phyloP scores from a whole-genome alignment of 345 rosid species.

The Brassica carinata region DNA sequence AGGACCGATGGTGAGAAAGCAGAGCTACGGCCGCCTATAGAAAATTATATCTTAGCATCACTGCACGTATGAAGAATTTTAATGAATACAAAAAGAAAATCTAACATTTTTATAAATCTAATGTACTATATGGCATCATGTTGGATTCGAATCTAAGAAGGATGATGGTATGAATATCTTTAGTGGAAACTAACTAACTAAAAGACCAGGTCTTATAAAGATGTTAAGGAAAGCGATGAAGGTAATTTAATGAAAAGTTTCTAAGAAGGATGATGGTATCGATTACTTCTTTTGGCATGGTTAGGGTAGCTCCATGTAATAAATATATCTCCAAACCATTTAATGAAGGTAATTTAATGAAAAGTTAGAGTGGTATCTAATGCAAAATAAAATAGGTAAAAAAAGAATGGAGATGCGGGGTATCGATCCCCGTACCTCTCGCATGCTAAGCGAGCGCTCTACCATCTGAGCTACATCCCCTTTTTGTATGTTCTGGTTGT shows the following conservation, averaged over 20 bases:
- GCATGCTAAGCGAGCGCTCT: slow-evolving; percentile 95
- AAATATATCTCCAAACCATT: not conserved
- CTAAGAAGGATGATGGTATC: no score
- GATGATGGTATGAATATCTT: not conserved
- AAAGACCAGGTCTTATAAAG: slow-evolving; percentile 7
- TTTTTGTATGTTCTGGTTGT: not conserved
- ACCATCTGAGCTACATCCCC: slow-evolving; percentile 96
- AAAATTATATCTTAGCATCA: not conserved
- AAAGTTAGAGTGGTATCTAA: not conserved
- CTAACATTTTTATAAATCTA: not conserved
- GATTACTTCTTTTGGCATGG: not conserved
- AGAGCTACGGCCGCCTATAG: not conserved
- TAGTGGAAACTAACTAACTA: not conserved
- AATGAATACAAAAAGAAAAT: not conserved
- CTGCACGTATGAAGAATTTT: not conserved
- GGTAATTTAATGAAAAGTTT: no score
- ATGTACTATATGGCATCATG: not conserved
- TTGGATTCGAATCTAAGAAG: slow-evolving; percentile 17
- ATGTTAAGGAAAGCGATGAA: not conserved
- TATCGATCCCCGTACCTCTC: slow-evolving; percentile 90
- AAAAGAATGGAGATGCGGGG: slow-evolving; percentile 71
- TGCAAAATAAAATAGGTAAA: not conserved
- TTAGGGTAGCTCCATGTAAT: not conserved
- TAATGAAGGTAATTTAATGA: not conserved
- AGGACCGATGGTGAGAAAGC: slow-evolving; percentile 3